phyloP scores from a whole-genome alignment of 2,329 filamentous ascomycete genomes.

The Colletotrichum godetiae region DNA sequence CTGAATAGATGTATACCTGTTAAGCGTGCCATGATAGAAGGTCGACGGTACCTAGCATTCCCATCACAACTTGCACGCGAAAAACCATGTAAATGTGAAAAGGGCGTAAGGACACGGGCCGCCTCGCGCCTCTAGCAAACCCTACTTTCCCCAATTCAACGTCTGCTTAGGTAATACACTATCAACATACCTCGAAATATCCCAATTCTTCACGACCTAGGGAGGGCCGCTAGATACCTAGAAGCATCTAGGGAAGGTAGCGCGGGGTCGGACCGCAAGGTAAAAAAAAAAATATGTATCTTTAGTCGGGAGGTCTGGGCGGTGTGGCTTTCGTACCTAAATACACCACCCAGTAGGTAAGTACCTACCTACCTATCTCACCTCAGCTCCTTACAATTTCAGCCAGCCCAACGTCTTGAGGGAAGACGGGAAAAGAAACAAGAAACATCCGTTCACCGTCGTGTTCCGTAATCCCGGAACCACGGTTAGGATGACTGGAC shows the following conservation, averaged over 20 bases:
- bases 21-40: no score
- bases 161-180: no score
- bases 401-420: not conserved
- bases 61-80: not conserved
- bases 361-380: not conserved
- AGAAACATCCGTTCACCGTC: not conserved
- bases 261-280: conserved; percentile 19
- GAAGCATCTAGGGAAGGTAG: conserved; percentile 1
- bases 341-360: no score
- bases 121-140: not conserved
- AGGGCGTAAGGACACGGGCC: conserved; percentile 9
- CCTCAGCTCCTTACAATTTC: not conserved
- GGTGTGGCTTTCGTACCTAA: conserved; percentile 10
- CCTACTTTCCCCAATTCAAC: not conserved
- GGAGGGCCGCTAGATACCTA: not conserved
- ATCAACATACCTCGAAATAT: not conserved
- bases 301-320: not conserved
- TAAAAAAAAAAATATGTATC: not conserved
- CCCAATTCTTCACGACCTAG: not conserved
- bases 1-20: no score
- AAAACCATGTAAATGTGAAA: not conserved
- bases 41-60: no score
- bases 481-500: not conserved
- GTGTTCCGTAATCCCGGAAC: not conserved
- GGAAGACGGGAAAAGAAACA: not conserved